Base-by-base conservation (phyloP, 768 basidiomycete genomes). In the Agrocybe chaxingu region DNA sequence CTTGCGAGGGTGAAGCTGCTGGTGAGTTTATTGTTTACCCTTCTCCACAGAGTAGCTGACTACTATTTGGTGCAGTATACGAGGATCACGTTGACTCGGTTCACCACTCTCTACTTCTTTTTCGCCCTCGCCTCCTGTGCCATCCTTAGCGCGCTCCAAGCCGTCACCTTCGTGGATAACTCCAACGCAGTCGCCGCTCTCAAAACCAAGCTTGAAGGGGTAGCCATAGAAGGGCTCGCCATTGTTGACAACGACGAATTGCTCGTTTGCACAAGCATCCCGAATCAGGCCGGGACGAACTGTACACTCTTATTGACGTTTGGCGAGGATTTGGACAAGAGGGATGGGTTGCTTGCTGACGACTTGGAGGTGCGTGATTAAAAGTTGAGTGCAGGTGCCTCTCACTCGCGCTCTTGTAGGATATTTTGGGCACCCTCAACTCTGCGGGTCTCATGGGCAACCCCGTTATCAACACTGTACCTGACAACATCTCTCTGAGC, bases 11-110 rank as follows among this genome's bases (percentile, higher is more conserved):
- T 62, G 18, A 68, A 65, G 43, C 49, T 67, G 32, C 45, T 67
- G 48, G 69, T 70, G 45, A 34, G 66, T 59, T n/a, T n/a, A 44
- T 6, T 49, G 10, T 9, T n/a, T 19, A 18, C 39, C 16, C 38
- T 39, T 31, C 16, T 38, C 8, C 12, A 24, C 1, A 37, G 31
- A 42, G 10, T 11, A 7, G 30, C 24, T 43, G 7, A 10, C 38
- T 13, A 13, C 32, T 43, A 19, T 43, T 24, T 11, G 33, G 29
- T 38, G 10, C 43, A 82, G 80, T 77, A 73, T 54, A 62, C 71
- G 31, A 70, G 76, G 52, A 67, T 79, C 45, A 80, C 77, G 6
- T 58, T 77, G 33, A 78, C 75, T n/a, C 74, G 70, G 8, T 73
- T 70, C 59, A 80, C 78, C 32, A 67, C 72, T 4, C 54, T 69